Base-by-base conservation (phyloP, 1,139 yeast species). In the Debaryomyces udenii region DNA sequence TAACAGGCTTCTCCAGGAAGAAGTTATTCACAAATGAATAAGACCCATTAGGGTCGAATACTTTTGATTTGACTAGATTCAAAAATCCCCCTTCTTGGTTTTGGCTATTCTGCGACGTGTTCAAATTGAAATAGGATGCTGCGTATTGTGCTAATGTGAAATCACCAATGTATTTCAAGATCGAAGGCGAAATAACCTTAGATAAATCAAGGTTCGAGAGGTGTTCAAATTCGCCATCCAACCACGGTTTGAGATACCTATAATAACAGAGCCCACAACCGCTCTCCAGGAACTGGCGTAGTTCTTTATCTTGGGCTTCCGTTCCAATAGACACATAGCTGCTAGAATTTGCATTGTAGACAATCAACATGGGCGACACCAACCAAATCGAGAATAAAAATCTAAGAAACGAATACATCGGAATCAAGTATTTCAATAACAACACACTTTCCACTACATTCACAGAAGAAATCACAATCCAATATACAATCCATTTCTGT, bases 401-500 rank as follows among this genome's bases (percentile, higher is more conserved):
- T 35, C 65, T 65, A 13, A 71, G 11, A 10, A 79, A 45, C 2
- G 72, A 55, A 50, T 70, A 77, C 35, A 81, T 72, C 1, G 88
- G 88, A 16, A 80, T 37, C 18, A 71, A 46, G 31, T 61, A 52
- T 15, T 68, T 43, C 23, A 76, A 56, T 27, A 66, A 54, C 20
- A 71, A 53, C 20, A 68, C 40, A 41, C 58, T 49, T 49, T 67
- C 79, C 11, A 57, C 50, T 15, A 59, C 52, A n/a, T 59, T 61
- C 26, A 68, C 53, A 6, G 68, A 46, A 1, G 77, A 68, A 36
- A 66, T 59, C 1, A 78, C 73, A 13, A 79, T 61, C 88, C 88
- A 82, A 53, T 80, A 82, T 14, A 76, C 65, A 26, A 78, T 58
- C 81, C 85, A 78, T 52, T 81, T 79, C 41, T 79, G 78, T 31